Base-by-base conservation (phyloP, 768 basidiomycete genomes). In the Pisolithus albus region DNA sequence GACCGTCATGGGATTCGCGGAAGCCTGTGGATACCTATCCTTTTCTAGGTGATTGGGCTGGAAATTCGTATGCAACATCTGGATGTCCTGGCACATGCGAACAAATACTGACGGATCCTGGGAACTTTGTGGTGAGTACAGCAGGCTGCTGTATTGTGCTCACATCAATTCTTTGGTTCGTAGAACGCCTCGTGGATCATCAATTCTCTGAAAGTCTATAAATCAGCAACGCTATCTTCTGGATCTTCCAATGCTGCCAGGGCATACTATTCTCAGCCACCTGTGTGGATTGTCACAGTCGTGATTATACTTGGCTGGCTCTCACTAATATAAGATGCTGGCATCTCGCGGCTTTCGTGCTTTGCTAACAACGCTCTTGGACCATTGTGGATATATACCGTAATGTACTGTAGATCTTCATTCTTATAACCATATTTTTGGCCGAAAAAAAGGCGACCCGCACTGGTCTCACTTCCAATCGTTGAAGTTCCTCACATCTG, bases 141-240 rank as follows among this genome's bases (percentile, higher is more conserved):
- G 34, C 28, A n/a, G 7, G 15, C 21, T 42, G n/a, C 21, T 26
- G 18, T 42, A 18, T 46, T 52, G 28, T 34, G 37, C 28, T 24
- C 48, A 40, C 37, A 47, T 47, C 44, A 38, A 10, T 58, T 54
- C 47, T 37, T 36, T 45, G 26, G 18, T 47, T 39, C 53, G 21
- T 55, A 89, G 87, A 88, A 88, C 64, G 86, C 88, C 0, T 78
- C 83, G 0, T 90, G 88, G 87, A 80, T 75, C 55, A 89, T 91
- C 60, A 90, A 89, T 61, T 80, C 73, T 5, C 71, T 91, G 40
- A 86, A 87, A 62, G 84, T 90, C 19, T 91, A 87, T 66, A 74
- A 74, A 53, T 81, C 82, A 61, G 77, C 80, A 60, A 62, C 63
- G 8, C 59, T 86, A 38, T 63, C 67, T 9, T 74, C 71, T 10